A percentile compares a stretch with the other conserved stretches of the same genome.
phyloP scores from a whole-genome alignment of 192 early-diverging fungal genomes.

The Coemansia sp. region DNA sequence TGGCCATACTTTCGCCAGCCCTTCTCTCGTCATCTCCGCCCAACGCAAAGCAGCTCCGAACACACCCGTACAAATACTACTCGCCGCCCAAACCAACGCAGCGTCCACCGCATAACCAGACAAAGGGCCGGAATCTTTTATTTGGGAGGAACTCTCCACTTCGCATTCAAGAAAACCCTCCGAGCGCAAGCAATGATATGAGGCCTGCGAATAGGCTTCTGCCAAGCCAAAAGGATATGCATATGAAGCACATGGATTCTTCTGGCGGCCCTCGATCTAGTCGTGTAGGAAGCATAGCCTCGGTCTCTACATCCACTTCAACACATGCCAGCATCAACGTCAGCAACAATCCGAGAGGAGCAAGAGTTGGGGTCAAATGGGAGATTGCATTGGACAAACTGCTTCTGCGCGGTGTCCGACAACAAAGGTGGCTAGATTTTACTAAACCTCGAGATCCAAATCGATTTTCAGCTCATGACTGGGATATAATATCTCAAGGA shows the following conservation, averaged over 20 bases:
- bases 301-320: not conserved
- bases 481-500: conserved; percentile 26
- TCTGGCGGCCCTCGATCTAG: not conserved
- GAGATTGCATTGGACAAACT: conserved; percentile 48
- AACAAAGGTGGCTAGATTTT: conserved; percentile 30
- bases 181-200: not conserved
- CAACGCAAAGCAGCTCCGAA: conserved; percentile 41
- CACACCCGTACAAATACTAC: conserved; percentile 51
- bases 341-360: not conserved
- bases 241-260: not conserved
- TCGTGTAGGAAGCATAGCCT: not conserved
- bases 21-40: conserved; percentile 54
- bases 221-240: not conserved
- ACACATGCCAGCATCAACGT: not conserved
- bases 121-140: conserved; percentile 34
- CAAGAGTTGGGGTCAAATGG: conserved; percentile 23
- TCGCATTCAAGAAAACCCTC: not conserved
- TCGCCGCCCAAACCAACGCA: conserved; percentile 42
- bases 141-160: conserved; percentile 12
- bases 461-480: conserved; percentile 28
- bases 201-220: not conserved
- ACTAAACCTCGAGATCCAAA: conserved; percentile 26
- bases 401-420: conserved; percentile 38
- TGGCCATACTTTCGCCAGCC: conserved; percentile 38
- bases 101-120: conserved; percentile 4